A percentile compares a stretch with the other conserved stretches of the same genome.
Evolutionary conservation across 2,329 filamentous ascomycete genomes (phyloP).

Genomic region (Davidsoniella australis): DNA sequence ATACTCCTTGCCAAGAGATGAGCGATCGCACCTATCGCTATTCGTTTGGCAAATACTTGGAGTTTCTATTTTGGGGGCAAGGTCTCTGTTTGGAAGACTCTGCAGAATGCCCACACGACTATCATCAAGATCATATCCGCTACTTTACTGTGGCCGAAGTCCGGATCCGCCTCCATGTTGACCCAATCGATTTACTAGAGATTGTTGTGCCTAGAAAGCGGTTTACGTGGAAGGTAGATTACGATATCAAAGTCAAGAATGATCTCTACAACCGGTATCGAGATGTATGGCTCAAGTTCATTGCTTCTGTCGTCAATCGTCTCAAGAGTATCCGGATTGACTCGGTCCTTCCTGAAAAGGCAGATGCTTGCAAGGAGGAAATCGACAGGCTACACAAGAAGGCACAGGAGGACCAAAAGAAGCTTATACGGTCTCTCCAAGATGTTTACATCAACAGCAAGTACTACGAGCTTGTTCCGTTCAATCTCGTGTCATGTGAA

Average conservation of each 20-base stretch:
- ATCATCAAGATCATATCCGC: conserved; percentile 78
- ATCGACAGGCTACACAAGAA: conserved; percentile 63
- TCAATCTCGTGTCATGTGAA: conserved; percentile 74
- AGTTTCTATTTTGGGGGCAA: conserved; percentile 88
- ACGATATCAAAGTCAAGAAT: conserved; percentile 83
- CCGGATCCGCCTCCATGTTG: conserved; percentile 78
- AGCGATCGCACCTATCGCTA: conserved; percentile 94
- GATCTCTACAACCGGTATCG: conserved; percentile 72
- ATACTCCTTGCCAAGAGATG: conserved; percentile 81
- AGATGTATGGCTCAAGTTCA: conserved; percentile 70
- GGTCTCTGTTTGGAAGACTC: conserved; percentile 58
- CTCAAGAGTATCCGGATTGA: conserved; percentile 82
- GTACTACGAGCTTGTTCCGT: conserved; percentile 90
- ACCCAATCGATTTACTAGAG: conserved; percentile 80
- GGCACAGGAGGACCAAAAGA: conserved; percentile 66
- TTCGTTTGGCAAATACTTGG: conserved; percentile 96
- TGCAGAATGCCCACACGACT: conserved; percentile 67
- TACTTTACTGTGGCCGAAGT: conserved; percentile 84
- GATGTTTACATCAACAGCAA: conserved; percentile 83
- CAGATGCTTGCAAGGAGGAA: conserved; percentile 64
- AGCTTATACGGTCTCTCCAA: conserved; percentile 61
- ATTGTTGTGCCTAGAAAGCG: conserved; percentile 80
- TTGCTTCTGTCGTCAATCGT: conserved; percentile 66
- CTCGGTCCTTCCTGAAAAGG: conserved; percentile 74
- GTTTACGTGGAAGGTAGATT: conserved; percentile 95